Base-by-base conservation (phyloP, 495 filamentous ascomycete species). In the Xylaria longipes region DNA sequence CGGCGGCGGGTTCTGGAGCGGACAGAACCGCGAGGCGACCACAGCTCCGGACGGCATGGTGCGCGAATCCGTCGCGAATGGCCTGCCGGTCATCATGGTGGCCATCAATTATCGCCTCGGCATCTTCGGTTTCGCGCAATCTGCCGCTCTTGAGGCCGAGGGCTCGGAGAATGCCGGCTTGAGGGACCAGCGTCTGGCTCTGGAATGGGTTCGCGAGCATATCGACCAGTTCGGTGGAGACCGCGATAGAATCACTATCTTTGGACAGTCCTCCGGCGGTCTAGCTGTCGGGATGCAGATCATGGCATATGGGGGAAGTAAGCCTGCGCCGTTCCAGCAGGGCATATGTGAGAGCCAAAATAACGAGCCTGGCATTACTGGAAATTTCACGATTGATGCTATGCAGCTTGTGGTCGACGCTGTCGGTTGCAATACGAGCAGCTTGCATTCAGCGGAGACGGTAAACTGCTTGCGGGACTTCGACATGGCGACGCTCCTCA, bases 141-240 rank as follows among this genome's bases (percentile, higher is more conserved):
- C 76, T 50, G 66, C 70, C 27, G 78, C 78, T 15, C 73, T 79
- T 12, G 27, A 76, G 45, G 67, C 63, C 0, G 78, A 80, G 57
- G 74, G 76, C 3, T 80, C 76, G 0, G 75, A 80, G 62, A 90
- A 88, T 71, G 81, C 88, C 14, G 89, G 87, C 0, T 74, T 89
- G 6, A 82, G 87, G 41, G 88, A 91, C 77, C 86, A 90, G 74
- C 82, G 86, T 5, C 76, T 88, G 27, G 86, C 82, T 6, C 78
- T 89, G 33, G 85, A 87, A 57, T 89, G 86, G 83, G 81, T 90
- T 3, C 81, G 84, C n/a, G 79, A 84, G 39, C 89, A 91, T 72
- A 88, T 90, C 61, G 80, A 74, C 72, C 81, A 78, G 17, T 92
- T 92, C 72, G 90, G 89, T 50, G 89, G 89, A 25, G 84, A 91